phyloP scores from a whole-genome alignment of 805 yeast species.

The Zygosaccharomyces gambellarensis region DNA sequence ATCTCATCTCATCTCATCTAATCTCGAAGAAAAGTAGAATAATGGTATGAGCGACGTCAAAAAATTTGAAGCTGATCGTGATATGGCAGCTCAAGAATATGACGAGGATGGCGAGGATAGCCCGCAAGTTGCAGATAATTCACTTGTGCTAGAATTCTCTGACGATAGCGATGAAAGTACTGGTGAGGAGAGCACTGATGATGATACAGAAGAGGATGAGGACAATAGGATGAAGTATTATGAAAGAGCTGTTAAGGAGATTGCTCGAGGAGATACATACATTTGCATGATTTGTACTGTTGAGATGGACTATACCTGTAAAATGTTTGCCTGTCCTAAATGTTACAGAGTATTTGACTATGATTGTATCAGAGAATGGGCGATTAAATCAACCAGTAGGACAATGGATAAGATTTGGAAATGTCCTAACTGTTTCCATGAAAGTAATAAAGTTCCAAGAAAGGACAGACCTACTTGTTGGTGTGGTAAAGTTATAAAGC shows the following conservation, averaged over 20 bases:
- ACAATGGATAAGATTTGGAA: slow-evolving; percentile 63
- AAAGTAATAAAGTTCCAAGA: slow-evolving; percentile 48
- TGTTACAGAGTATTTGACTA: slow-evolving; percentile 85
- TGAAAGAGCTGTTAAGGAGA: slow-evolving; percentile 32
- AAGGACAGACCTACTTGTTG: slow-evolving; percentile 55
- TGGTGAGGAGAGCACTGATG: slow-evolving; percentile 4
- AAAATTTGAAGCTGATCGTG: background rate
- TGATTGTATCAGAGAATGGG: slow-evolving; percentile 85
- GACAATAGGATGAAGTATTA: slow-evolving; percentile 28
- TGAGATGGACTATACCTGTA: slow-evolving; percentile 61
- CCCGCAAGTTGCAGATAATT: slow-evolving; percentile 1
- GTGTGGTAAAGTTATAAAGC: slow-evolving; percentile 79
- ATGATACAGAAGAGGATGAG: slow-evolving; percentile 11
- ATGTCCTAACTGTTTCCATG: slow-evolving; percentile 65
- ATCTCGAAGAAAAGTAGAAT: background rate
- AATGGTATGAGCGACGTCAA: background rate
- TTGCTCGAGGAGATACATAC: slow-evolving; percentile 53
- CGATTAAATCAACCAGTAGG: slow-evolving; percentile 65
- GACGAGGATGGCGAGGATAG: background rate
- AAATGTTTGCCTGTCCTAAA: slow-evolving; percentile 71
- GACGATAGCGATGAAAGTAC: slow-evolving; percentile 12
- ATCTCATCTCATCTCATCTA: background rate
- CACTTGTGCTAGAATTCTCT: slow-evolving; percentile 12
- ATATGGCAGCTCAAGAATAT: slow-evolving; percentile 1
- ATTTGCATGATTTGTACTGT: slow-evolving; percentile 85